Percentiles rank a stretch among this genome's conserved stretches.
Conservation (phyloP, 306 rosid species). For the Corylus heterophylla region DNA sequence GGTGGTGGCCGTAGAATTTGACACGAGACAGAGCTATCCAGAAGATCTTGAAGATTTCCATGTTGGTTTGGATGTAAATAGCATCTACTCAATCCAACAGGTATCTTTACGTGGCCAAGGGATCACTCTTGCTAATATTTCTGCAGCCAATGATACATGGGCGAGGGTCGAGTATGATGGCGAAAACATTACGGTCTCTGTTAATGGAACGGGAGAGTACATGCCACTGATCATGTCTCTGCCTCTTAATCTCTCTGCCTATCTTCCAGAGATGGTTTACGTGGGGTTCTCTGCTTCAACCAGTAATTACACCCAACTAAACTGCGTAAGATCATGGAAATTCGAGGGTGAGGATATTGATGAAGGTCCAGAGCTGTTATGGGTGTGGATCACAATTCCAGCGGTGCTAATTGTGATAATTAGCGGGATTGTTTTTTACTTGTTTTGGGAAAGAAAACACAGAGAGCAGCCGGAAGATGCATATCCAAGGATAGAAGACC, state of each 20-base stretch:
- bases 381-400: constrained; percentile 51
- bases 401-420: background rate
- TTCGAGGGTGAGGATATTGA: constrained; percentile 29
- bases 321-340: constrained; percentile 60
- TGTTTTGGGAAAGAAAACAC: constrained; percentile 24
- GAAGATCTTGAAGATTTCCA: constrained; percentile 57
- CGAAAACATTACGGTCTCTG: constrained; percentile 30
- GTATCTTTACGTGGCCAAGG: constrained; percentile 32
- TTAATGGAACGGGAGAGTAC: background rate
- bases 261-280: constrained; percentile 43
- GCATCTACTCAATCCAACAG: constrained; percentile 44
- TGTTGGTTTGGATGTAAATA: constrained; percentile 62
- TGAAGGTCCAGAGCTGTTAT: constrained; percentile 23
- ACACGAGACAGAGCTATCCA: constrained; percentile 52
- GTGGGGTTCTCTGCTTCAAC: constrained; percentile 83
- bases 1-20: constrained; percentile 70
- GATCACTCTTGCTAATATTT: constrained; percentile 10
- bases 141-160: background rate
- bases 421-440: constrained; percentile 26
- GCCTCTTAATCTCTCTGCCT: constrained; percentile 39
- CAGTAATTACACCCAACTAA: constrained; percentile 45
- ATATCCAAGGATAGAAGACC: constrained; percentile 55
- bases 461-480: constrained; percentile 39
- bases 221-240: constrained; percentile 14
- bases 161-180: constrained; percentile 37